These are phyloP conservation scores for Lasiosphaeriaceae sp. DNA, from an alignment of 495 filamentous ascomycete species.

Conservation along the genomic window DNA sequence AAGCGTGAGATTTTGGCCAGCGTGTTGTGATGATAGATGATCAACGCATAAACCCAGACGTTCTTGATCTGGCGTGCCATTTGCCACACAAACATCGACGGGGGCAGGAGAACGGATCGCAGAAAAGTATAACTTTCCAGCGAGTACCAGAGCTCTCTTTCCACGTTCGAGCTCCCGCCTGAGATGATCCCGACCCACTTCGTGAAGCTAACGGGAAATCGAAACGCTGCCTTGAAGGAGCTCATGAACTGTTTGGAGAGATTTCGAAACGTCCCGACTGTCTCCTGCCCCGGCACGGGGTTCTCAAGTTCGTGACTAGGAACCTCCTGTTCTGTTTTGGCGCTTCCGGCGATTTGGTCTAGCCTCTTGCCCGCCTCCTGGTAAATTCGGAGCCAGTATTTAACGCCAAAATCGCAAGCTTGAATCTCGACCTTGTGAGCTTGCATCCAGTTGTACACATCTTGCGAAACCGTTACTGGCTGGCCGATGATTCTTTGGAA, in stretches of 20 bases:
- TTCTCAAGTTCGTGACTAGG: too few species aligned
- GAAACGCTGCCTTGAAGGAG: too few species aligned
- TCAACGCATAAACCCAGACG: conserved; percentile 14
- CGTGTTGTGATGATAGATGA: conserved; percentile 19
- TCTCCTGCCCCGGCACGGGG: too few species aligned
- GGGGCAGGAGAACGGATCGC: too few species aligned
- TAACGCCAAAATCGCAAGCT: conserved; percentile 16
- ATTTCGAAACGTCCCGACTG: too few species aligned
- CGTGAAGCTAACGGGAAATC: conserved; percentile 6
- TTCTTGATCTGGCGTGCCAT: conserved; percentile 17
- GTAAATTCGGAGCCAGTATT: conserved; percentile 3
- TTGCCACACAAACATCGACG: neutral
- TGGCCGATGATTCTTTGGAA: conserved; percentile 10
- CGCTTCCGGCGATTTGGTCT: too few species aligned
- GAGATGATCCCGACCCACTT: conserved; percentile 26
- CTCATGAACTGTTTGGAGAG: too few species aligned
- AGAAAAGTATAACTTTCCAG: too few species aligned
- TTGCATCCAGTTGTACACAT: conserved; percentile 6
- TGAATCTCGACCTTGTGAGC: neutral
- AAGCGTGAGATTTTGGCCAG: conserved; percentile 21
- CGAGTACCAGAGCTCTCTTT: conserved; percentile 24
- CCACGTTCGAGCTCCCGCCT: conserved; percentile 16
- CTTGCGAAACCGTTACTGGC: neutral
- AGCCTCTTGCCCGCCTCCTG: conserved; percentile 3
- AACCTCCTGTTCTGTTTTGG: too few species aligned